phyloP scores from a whole-genome alignment of 257 asterid species.

The Misopates orontium region DNA sequence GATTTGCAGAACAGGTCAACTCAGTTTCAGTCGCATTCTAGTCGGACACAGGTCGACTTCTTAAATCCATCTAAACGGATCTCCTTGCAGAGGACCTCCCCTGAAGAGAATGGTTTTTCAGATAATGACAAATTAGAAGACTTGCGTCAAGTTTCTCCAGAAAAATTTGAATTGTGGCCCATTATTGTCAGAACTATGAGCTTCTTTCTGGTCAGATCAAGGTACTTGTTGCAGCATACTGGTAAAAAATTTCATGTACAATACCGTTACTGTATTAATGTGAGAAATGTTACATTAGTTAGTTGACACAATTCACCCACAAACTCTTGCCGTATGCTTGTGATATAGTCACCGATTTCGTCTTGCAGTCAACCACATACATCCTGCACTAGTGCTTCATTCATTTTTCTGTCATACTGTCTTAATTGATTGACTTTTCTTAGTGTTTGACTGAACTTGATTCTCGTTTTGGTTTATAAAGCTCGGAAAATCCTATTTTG shows the following conservation, averaged over 20 bases:
- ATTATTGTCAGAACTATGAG: slow-evolving; percentile 72
- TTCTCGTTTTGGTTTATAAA: too few relatives aligned
- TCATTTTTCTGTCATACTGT: too few relatives aligned
- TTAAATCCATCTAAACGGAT: slow-evolving; percentile 54
- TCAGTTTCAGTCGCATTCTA: slow-evolving; percentile 45
- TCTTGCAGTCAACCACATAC: too few relatives aligned
- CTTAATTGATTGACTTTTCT: too few relatives aligned
- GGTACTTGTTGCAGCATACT: slow-evolving; percentile 43
- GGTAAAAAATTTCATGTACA: background rate
- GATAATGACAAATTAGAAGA: slow-evolving; percentile 31
- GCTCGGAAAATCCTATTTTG: too few relatives aligned
- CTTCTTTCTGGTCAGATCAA: slow-evolving; percentile 63
- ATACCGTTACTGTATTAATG: background rate
- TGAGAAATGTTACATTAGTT: slow-evolving; percentile 9
- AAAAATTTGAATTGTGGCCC: slow-evolving; percentile 58
- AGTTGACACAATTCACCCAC: background rate
- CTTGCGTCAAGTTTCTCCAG: slow-evolving; percentile 30
- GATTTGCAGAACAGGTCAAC: slow-evolving; percentile 71
- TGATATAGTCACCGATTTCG: background rate
- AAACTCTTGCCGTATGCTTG: background rate
- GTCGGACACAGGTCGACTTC: slow-evolving; percentile 52
- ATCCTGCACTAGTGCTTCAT: too few relatives aligned
- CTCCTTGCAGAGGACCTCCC: slow-evolving; percentile 30
- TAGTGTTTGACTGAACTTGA: too few relatives aligned
- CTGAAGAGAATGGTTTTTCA: slow-evolving; percentile 36